phyloP scores from a whole-genome alignment of 176 grass and related monocot genomes.

The Bonia amplexicaulis region DNA sequence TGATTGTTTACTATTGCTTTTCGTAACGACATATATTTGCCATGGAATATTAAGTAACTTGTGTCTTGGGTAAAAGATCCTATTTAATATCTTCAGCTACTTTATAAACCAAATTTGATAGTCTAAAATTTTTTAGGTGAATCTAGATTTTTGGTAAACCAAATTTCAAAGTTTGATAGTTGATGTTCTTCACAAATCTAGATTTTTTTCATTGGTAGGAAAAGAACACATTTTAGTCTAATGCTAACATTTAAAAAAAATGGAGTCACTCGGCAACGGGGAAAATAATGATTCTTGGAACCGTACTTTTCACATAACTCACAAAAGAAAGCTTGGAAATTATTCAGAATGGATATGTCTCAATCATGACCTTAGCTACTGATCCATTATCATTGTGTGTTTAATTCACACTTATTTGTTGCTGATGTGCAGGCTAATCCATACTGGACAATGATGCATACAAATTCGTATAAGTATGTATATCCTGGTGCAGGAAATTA shows the following conservation, averaged over 20 bases:
- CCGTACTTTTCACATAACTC: not conserved
- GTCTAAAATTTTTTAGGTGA: not conserved
- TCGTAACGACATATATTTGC: not conserved
- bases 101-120: not conserved
- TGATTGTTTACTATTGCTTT: not conserved
- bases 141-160: not conserved
- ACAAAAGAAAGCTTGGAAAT: not conserved
- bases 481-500: constrained; percentile 73
- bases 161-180: not conserved
- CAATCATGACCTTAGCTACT: not conserved
- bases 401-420: constrained; percentile 13
- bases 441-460: constrained; percentile 91
- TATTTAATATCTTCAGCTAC: not conserved
- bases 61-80: not conserved
- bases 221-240: not conserved
- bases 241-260: not conserved
- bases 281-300: not conserved
- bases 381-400: not conserved
- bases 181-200: not conserved
- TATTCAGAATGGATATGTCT: constrained; percentile 7
- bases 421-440: constrained; percentile 56
- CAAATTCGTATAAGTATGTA: constrained; percentile 87
- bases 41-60: not conserved
- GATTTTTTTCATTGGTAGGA: not conserved
- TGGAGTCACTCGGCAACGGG: not conserved